Percentiles rank a stretch among this genome's conserved stretches.
phyloP scores from a whole-genome alignment of 352 stramenopile species.

The Chrysophaeum taylorii region DNA sequence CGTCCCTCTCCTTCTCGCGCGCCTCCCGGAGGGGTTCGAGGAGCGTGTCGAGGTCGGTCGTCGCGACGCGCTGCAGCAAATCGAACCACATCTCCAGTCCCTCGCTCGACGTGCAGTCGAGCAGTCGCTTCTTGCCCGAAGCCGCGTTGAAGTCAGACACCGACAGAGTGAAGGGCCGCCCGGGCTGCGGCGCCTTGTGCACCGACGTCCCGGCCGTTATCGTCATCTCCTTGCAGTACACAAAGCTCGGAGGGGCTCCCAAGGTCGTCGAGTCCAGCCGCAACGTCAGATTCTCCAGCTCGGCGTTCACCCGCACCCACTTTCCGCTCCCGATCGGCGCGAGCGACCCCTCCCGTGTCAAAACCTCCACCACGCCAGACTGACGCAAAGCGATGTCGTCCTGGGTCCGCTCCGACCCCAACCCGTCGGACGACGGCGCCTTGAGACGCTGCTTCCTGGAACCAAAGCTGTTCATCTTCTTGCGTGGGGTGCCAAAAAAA shows the following conservation, averaged over 20 bases:
- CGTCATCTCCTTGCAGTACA: constrained; percentile 9
- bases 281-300: constrained; percentile 1
- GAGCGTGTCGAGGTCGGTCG: constrained; percentile 10
- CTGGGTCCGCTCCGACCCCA: too few relatives aligned
- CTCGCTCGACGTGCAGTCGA: background rate
- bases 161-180: background rate
- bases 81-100: background rate
- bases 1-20: constrained; percentile 7
- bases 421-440: too few relatives aligned
- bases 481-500: too few relatives aligned
- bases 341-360: background rate
- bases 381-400: background rate
- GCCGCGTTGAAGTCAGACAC: background rate
- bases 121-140: background rate
- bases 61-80: background rate
- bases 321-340: background rate
- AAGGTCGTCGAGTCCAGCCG: background rate
- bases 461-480: too few relatives aligned
- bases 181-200: background rate
- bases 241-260: background rate
- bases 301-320: background rate
- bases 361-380: background rate
- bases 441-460: too few relatives aligned
- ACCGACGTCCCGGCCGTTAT: background rate
- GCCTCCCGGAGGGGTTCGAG: constrained; percentile 9